A percentile compares a stretch with the other conserved stretches of the same genome.
Evolutionary conservation across 2,329 filamentous ascomycete genomes (phyloP).

Genomic region (Peltaster fructicola): DNA sequence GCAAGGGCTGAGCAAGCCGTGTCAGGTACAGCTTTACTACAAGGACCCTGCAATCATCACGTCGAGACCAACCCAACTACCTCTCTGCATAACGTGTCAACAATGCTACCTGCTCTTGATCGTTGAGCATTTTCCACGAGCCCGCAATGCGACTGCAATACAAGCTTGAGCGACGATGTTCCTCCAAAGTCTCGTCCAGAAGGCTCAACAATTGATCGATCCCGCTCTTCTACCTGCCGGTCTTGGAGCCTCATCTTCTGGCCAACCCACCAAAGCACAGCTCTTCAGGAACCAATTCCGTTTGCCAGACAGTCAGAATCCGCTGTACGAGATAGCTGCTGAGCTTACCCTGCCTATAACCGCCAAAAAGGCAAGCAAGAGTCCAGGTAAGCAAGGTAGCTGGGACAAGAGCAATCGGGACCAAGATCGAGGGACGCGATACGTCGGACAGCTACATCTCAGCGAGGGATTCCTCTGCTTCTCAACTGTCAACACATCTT

Average conservation of each 20-base stretch:
- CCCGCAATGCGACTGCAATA: too few relatives aligned
- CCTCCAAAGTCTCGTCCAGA: constrained; percentile 73
- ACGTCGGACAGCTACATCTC: constrained; percentile 80
- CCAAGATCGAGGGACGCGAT: constrained; percentile 46
- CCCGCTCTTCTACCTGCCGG: constrained; percentile 52
- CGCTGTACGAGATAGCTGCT: constrained; percentile 88
- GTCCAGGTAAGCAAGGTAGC: constrained; percentile 17
- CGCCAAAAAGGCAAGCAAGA: constrained; percentile 31
- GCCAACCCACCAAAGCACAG: constrained; percentile 77
- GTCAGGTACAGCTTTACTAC: too few relatives aligned
- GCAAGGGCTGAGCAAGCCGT: too few relatives aligned
- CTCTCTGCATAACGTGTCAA: too few relatives aligned
- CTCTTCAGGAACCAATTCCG: constrained; percentile 95
- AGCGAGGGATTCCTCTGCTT: constrained; percentile 95
- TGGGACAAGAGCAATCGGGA: constrained; percentile 50
- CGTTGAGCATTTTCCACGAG: too few relatives aligned
- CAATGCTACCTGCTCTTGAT: too few relatives aligned
- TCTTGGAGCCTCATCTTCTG: constrained; percentile 43
- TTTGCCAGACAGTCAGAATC: constrained; percentile 78
- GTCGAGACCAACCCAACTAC: too few relatives aligned
- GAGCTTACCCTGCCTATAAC: constrained; percentile 64
- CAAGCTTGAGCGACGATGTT: too few relatives aligned
- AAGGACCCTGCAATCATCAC: too few relatives aligned
- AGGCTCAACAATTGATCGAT: constrained; percentile 89
- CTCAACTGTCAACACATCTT: constrained; percentile 81